Evolutionary conservation across 768 basidiomycete species (phyloP).

Genomic region (Candolleomyces efflorescens): DNA sequence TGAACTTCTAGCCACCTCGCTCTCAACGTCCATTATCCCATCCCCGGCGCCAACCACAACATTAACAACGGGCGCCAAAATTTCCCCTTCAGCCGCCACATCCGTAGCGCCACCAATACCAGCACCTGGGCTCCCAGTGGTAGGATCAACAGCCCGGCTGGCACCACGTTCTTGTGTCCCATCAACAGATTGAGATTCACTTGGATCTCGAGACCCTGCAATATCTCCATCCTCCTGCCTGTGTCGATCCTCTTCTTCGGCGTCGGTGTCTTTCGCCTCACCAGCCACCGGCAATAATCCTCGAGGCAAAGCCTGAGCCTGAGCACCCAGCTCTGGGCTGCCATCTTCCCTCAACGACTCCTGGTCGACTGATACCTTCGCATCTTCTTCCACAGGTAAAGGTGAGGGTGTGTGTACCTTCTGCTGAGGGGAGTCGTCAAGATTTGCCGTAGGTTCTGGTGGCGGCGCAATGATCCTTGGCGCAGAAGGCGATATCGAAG

Average conservation of each 20-base stretch:
- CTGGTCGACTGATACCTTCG: neutral
- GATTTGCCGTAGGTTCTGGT: neutral
- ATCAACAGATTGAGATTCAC: neutral
- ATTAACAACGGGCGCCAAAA: too few relatives aligned
- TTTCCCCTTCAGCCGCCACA: neutral
- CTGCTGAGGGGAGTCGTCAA: neutral
- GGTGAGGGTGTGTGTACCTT: neutral
- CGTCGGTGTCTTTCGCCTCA: neutral
- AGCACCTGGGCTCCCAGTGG: neutral
- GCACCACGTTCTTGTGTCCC: neutral
- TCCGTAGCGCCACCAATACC: neutral
- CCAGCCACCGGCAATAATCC: neutral
- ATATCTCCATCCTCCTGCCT: too few relatives aligned
- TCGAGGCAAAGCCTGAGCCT: neutral
- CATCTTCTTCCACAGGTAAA: neutral
- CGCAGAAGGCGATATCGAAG: neutral
- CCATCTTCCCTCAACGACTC: neutral
- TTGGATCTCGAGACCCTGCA: neutral
- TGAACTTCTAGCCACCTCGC: too few relatives aligned
- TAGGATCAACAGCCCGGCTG: too few relatives aligned
- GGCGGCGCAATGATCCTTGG: constrained; percentile 7
- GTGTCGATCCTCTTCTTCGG: neutral
- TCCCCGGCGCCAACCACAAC: neutral
- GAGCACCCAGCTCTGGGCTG: neutral
- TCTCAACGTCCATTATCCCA: neutral